These are phyloP conservation scores for Avena eriantha DNA, from an alignment of 176 grass and related monocot species.

Conservation along the genomic window DNA sequence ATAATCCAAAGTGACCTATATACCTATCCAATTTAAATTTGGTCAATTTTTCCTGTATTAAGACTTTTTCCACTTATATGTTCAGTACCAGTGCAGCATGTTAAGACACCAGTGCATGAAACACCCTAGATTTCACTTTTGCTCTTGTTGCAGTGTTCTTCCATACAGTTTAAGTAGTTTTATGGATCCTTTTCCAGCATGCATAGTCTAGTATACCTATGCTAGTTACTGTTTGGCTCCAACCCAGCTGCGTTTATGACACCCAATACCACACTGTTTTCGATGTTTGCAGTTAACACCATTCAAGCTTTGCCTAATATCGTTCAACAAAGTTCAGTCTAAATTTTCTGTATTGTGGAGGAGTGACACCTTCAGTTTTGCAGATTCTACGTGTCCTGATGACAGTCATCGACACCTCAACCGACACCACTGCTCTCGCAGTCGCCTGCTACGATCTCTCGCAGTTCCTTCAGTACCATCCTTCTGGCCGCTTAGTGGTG, in stretches of 20 bases:
- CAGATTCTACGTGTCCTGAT: slow-evolving; percentile 92
- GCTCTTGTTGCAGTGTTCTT: neutral
- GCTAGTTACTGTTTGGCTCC: neutral
- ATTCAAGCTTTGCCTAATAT: slow-evolving; percentile 5
- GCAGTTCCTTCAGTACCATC: slow-evolving; percentile 96
- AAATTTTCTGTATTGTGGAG: slow-evolving; percentile 14
- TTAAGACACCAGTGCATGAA: neutral
- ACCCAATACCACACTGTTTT: neutral
- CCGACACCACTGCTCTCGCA: slow-evolving; percentile 77
- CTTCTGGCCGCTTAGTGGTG: slow-evolving; percentile 74
- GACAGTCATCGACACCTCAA: slow-evolving; percentile 82
- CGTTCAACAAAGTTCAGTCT: slow-evolving; percentile 10
- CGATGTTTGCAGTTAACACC: neutral
- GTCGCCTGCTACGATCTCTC: slow-evolving; percentile 96
- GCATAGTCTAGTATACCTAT: neutral
- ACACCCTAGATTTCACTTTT: neutral
- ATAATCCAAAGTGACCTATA: slow-evolving; percentile 23
- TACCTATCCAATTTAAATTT: neutral
- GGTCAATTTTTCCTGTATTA: neutral
- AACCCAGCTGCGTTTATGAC: neutral
- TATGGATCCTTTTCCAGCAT: neutral
- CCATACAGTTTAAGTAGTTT: slow-evolving; percentile 4
- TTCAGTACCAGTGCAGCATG: neutral
- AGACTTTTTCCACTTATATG: no score
- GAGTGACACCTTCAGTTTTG: slow-evolving; percentile 28